Evolutionary conservation across 352 stramenopile species (phyloP).

Genomic region (Globisporangium apiculatum): DNA sequence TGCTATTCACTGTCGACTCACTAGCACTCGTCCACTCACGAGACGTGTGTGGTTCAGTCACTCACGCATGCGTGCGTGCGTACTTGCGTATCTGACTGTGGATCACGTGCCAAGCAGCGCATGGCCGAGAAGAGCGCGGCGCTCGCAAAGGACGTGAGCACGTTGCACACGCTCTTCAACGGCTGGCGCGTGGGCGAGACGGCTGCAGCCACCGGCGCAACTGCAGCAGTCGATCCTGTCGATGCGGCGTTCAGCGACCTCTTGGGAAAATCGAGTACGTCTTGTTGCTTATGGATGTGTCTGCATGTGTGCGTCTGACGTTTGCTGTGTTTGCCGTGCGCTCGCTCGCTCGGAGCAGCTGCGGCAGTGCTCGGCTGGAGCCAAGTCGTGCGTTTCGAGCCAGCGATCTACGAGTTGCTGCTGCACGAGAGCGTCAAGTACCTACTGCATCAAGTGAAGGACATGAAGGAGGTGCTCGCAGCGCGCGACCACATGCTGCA

Average conservation of each 20-base stretch:
- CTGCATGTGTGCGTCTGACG: not conserved
- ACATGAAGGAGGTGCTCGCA: constrained; percentile 52
- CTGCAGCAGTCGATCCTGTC: constrained; percentile 5
- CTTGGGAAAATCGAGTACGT: constrained; percentile 42
- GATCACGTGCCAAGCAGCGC: constrained; percentile 16
- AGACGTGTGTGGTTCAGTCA: not conserved
- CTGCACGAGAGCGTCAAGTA: constrained; percentile 65
- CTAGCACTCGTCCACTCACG: not conserved
- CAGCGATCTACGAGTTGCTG: constrained; percentile 57
- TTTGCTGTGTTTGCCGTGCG: not conserved
- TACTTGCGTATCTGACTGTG: not conserved
- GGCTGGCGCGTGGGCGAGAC: constrained; percentile 46
- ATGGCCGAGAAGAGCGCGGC: constrained; percentile 49
- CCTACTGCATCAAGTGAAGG: constrained; percentile 41
- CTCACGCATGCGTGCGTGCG: not conserved
- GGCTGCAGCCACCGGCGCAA: constrained; percentile 11
- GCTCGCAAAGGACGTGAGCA: constrained; percentile 43
- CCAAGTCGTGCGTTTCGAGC: constrained; percentile 37
- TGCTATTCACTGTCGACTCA: too few relatives aligned
- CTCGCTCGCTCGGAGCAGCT: constrained; percentile 13
- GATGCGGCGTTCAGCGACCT: constrained; percentile 27
- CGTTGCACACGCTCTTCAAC: constrained; percentile 44
- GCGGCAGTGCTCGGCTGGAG: constrained; percentile 36
- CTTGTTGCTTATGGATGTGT: not conserved
- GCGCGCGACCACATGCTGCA: constrained; percentile 34